Evolutionary conservation across 2,329 filamentous ascomycete genomes (phyloP).

Genomic region (Remersonia thermophila): DNA sequence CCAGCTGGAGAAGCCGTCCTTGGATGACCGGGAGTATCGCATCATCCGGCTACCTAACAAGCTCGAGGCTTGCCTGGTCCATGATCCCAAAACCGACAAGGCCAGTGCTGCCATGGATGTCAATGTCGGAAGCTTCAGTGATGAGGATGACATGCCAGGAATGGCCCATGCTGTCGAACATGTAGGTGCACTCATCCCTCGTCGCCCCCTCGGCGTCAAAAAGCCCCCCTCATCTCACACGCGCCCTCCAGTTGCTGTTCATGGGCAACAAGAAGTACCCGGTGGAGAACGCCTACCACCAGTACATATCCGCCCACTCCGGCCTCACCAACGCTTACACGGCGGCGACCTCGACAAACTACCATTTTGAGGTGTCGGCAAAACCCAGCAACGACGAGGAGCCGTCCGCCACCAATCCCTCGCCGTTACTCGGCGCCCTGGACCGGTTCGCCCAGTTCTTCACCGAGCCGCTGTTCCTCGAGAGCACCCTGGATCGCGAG

Average conservation of each 20-base stretch:
- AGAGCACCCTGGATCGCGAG: constrained; percentile 75
- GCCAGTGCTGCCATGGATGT: constrained; percentile 91
- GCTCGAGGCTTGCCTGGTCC: constrained; percentile 82
- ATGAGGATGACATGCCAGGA: constrained; percentile 79
- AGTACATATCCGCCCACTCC: constrained; percentile 81
- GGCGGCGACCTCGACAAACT: constrained; percentile 86
- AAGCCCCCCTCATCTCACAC: constrained; percentile 7
- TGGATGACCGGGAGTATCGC: constrained; percentile 79
- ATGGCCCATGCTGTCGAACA: constrained; percentile 96
- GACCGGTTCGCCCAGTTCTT: constrained; percentile 95
- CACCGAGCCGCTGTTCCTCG: constrained; percentile 73
- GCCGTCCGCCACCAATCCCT: constrained; percentile 42
- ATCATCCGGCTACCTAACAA: constrained; percentile 77
- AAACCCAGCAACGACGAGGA: constrained; percentile 53
- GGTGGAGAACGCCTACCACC: constrained; percentile 87
- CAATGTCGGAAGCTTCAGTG: constrained; percentile 91
- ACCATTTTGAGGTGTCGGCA: constrained; percentile 90
- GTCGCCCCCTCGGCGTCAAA: too few relatives aligned
- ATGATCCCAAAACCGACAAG: constrained; percentile 92
- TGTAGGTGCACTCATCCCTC: constrained; percentile 27
- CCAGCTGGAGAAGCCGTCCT: constrained; percentile 64
- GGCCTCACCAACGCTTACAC: constrained; percentile 95
- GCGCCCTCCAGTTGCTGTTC: constrained; percentile 54
- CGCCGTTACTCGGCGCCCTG: constrained; percentile 62
- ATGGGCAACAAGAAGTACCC: constrained; percentile 99